Base-by-base conservation (phyloP, 805 yeast species). In the Candida piceae region DNA sequence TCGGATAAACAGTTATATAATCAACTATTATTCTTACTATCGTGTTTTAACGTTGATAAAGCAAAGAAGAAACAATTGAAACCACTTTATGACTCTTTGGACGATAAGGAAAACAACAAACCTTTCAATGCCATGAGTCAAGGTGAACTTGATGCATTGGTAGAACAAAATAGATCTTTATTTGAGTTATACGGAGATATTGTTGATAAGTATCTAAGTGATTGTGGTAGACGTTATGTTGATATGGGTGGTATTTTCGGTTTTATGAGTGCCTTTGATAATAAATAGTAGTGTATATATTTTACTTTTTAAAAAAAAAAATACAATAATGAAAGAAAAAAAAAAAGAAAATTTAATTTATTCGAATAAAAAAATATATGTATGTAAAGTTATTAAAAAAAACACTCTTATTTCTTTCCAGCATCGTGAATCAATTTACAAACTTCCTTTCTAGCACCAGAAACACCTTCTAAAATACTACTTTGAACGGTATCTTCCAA, bases 171-270 rank as follows among this genome's bases (percentile, higher is more conserved):
- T 53, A 66, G 88, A 35, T 77, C 64, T 10, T 50, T 74, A 16
- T 81, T 88, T 50, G 72, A 59, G 13, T 49, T 61, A 5, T 74
- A 76, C 44, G 67, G 72, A 32, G 64, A 67, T 9, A 80, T 86
- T 2, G 84, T 84, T 1, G 74, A 77, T 46, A 79, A 78, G 58
- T 90, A 89, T 50, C 62, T 90, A 47, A 68, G 69, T 35, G 84
- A 84, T 44, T 84, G 90, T 62, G 97, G 95, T 5, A 79, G 96
- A 48, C 71, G 96, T 34, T 88, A 78, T 59, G 97, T 89, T 34
- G 84, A 86, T 55, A 79, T 90, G 84, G 78, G 79, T 7, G 64
- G 75, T 16, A 79, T 89, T n/a, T 89, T 89, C 59, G 55, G 58
- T 16, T 53, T 51, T 23, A 46, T 53, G 49, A 41, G 35, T 32